Base-by-base conservation (phyloP, 1,139 yeast genomes). In the Geotrichum carabidarum region DNA sequence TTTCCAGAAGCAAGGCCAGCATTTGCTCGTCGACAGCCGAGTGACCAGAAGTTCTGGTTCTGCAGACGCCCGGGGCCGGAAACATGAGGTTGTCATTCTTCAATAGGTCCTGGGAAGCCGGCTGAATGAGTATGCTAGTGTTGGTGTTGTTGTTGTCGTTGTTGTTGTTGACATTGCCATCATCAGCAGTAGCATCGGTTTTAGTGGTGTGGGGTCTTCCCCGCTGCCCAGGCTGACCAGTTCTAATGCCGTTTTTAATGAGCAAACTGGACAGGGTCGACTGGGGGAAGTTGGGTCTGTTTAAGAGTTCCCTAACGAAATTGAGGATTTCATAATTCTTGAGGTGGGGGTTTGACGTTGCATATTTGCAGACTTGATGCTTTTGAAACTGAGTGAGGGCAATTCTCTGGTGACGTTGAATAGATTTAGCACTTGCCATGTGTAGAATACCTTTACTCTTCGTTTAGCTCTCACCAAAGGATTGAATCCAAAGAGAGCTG, bases 181-280 rank as follows among this genome's bases (percentile, higher is more conserved):
- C n/a, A 18, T 6, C 12, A 8, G 17, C 35, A 43, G 3, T 43
- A 18, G 46, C 15, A 30, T 7, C 18, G 15, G 35, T n/a, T 8
- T 8, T 9, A 6, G 11, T 35, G 4, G 35, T 18, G 15, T 12
- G 36, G 18, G 52, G 52, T 11, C 52, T 18, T 6, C 52, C 52
- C 9, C 50, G 14, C 8, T 44, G 27, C 9, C 44, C 52, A 7
- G 18, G 31, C 32, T 42, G 32, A 9, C 36, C 31, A 14, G 40
- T 47, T 4, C 27, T 48, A 18, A 48, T 27, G 40, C 45, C 37
- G 17, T 38, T 14, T 35, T 32, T 48, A 8, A 30, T 14, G 38
- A 48, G 46, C 30, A 48, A 4, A n/a, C 47, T 48, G 32, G 52
- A 48, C 7, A 48, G 40, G 8, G 52, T 48, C 9, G 52, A 48